phyloP scores from a whole-genome alignment of 1,139 yeast genomes.

The Candida sanyaensis region DNA sequence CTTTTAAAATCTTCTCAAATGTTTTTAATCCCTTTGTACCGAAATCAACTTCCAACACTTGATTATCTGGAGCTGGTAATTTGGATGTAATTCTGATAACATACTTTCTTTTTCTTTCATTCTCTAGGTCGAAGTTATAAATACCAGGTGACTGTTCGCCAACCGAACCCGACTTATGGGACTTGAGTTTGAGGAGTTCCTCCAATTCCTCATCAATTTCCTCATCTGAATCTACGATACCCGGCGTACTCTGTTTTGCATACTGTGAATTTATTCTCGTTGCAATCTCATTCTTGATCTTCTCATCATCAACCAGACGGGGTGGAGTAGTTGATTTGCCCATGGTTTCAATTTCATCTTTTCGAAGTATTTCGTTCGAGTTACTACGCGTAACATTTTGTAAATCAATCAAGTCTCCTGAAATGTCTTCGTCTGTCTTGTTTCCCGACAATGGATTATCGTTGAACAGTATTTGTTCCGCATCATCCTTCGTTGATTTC shows the following conservation, averaged over 20 bases:
- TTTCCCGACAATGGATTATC: background rate
- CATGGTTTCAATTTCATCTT: background rate
- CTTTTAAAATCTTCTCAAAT: slow-evolving; percentile 19
- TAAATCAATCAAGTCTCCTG: background rate
- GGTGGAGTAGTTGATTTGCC: slow-evolving; percentile 14
- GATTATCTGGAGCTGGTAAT: slow-evolving; percentile 20
- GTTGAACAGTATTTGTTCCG: background rate
- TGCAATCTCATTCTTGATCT: slow-evolving; percentile 12
- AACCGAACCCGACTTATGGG: background rate
- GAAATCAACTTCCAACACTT: slow-evolving; percentile 23
- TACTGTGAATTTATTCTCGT: slow-evolving; percentile 6
- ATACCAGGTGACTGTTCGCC: slow-evolving; percentile 2
- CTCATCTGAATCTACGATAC: slow-evolving; percentile 10
- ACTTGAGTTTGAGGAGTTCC: slow-evolving; percentile 5
- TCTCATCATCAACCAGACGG: slow-evolving; percentile 12
- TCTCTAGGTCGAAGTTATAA: slow-evolving; percentile 25
- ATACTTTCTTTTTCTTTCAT: slow-evolving; percentile 35
- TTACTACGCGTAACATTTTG: background rate
- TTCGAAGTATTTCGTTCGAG: background rate
- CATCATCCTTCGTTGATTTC: background rate
- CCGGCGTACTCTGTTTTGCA: background rate
- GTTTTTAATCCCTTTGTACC: slow-evolving; percentile 35
- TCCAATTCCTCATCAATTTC: slow-evolving; percentile 10
- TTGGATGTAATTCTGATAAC: slow-evolving; percentile 32
- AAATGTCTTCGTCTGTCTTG: background rate